phyloP scores from a whole-genome alignment of 169 alveolate genomes.

The Plasmodium vinckei region DNA sequence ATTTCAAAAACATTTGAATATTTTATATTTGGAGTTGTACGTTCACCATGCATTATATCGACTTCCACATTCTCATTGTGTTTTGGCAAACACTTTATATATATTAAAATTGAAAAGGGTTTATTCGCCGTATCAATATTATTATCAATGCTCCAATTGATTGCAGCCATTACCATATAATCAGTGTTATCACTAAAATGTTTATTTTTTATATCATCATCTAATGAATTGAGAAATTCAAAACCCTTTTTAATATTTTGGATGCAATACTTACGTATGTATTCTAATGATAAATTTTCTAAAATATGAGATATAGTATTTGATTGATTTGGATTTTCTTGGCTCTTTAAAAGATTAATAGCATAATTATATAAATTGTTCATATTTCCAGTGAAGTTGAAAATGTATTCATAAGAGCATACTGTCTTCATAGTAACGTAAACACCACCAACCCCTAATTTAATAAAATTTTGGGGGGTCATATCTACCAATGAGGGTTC shows the following conservation, averaged over 20 bases:
- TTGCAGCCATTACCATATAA: constrained; percentile 59
- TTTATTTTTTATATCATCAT: constrained; percentile 57
- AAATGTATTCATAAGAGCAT: constrained; percentile 42
- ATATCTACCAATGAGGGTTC: constrained; percentile 48
- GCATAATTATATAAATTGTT: constrained; percentile 37
- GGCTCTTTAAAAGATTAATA: constrained; percentile 31
- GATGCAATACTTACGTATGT: constrained; percentile 27
- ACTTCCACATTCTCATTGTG: constrained; percentile 31
- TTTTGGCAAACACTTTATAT: constrained; percentile 52
- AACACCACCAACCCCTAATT: constrained; percentile 62
- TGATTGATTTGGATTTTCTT: constrained; percentile 20
- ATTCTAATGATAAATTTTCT: constrained; percentile 28
- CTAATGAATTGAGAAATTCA: constrained; percentile 41
- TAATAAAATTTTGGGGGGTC: constrained; percentile 32
- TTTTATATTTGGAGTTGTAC: constrained; percentile 68
- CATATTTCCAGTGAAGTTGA: constrained; percentile 62
- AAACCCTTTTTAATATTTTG: constrained; percentile 50
- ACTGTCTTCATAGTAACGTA: constrained; percentile 70
- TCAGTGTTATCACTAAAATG: constrained; percentile 46
- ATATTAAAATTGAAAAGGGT: constrained; percentile 44
- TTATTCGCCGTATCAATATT: background rate
- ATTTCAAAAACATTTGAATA: constrained; percentile 58
- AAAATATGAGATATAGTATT: constrained; percentile 47
- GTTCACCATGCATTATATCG: constrained; percentile 62
- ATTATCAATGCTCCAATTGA: constrained; percentile 24